These are phyloP conservation scores for Botrytis medusae DNA, from an alignment of 2,329 filamentous ascomycete genomes.

Conservation along the genomic window DNA sequence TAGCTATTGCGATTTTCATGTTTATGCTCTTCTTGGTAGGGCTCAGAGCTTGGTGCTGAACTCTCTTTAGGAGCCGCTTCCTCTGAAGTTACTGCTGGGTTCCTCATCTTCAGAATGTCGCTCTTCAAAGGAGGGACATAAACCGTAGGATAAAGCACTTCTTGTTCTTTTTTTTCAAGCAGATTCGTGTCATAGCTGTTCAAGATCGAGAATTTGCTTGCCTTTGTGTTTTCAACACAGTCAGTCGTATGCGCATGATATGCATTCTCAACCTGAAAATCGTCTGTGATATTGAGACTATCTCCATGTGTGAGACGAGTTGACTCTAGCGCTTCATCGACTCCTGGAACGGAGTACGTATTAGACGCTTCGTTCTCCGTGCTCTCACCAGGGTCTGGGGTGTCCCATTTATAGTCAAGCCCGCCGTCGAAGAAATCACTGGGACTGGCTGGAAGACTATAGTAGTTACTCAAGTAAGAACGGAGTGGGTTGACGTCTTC, in stretches of 20 bases:
- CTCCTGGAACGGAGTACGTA: neutral
- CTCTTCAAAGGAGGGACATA: neutral
- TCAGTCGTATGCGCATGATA: constrained; percentile 7
- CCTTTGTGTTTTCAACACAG: neutral
- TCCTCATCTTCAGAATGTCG: neutral
- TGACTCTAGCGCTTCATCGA: neutral
- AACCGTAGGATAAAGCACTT: constrained; percentile 8
- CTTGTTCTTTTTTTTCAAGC: neutral
- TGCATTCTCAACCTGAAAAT: neutral
- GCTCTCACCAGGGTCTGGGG: neutral
- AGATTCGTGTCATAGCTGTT: neutral
- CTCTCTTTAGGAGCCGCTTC: neutral
- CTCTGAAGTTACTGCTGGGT: neutral
- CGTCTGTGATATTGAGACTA: neutral
- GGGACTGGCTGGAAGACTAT: constrained; percentile 44
- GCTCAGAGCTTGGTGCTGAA: neutral
- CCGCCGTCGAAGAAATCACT: constrained; percentile 49
- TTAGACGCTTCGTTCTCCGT: neutral
- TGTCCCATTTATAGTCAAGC: constrained; percentile 44
- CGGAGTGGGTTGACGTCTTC: constrained; percentile 12
- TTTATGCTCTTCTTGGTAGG: neutral
- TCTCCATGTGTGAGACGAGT: neutral
- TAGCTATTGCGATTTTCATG: neutral
- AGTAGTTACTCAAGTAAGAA: constrained; percentile 11
- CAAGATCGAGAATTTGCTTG: neutral